Evolutionary conservation across 352 stramenopile species (phyloP).

Genomic region (Pythium biforme): DNA sequence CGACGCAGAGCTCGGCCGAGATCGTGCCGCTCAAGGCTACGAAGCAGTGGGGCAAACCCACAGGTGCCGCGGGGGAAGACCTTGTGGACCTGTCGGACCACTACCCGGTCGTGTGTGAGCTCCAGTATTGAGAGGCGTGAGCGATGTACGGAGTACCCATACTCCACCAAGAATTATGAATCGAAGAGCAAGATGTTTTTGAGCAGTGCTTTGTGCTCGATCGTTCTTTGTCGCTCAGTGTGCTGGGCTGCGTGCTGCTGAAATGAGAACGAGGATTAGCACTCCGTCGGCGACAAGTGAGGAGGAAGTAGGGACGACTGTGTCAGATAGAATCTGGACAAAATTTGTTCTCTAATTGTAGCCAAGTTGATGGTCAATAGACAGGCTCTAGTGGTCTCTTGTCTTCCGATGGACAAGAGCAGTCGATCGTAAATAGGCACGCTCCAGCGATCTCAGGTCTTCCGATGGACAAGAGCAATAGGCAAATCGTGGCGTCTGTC

Average conservation of each 20-base stretch:
- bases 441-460: not conserved
- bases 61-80: constrained; percentile 24
- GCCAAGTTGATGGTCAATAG: no score
- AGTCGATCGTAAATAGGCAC: no score
- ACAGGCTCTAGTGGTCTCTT: no score
- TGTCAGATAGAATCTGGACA: no score
- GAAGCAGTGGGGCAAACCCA: constrained; percentile 31
- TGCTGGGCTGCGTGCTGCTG: no score
- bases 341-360: no score
- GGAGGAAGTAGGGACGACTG: no score
- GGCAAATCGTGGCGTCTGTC: not conserved
- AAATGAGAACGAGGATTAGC: no score
- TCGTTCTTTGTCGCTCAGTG: no score
- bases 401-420: no score
- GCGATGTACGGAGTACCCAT: constrained; percentile 10
- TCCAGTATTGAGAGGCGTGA: constrained; percentile 39
- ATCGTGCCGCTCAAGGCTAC: constrained; percentile 62
- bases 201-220: no score
- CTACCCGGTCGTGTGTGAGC: constrained; percentile 58
- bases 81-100: constrained; percentile 68
- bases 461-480: not conserved
- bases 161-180: constrained; percentile 11
- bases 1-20: constrained; percentile 26
- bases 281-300: no score
- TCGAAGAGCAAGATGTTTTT: not conserved